Evolutionary conservation across 371 early-diverging fungal genomes (phyloP), one percentile per base, ranked within the genome.

Genomic region (Thermomucor indicae-seudaticae): DNA sequence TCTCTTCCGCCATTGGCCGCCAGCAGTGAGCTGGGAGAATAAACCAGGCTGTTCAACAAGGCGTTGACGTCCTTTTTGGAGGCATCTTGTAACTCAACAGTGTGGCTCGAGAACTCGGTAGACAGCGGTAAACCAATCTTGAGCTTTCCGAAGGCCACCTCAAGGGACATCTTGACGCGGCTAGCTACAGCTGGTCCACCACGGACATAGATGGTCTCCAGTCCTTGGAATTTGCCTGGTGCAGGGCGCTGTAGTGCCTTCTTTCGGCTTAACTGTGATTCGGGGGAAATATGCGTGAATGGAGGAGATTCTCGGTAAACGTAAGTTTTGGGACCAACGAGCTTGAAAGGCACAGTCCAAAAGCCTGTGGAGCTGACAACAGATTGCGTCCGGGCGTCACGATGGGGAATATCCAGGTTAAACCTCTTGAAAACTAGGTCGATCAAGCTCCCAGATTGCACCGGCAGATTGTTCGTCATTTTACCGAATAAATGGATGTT

Each of bases 401-500:
- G 50, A 27, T 71, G 73, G 14, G 65, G 74, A 19, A 82, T 49
- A 55, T 72, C 78, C 43, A 83, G 54, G 32, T 70, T 68, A 69
- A 80, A 80, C 22, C 61, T 65, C 34, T 67, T 66, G 49, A 80
- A 64, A 0, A 80, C 77, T 3, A 56, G 51, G 37, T 76, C 80
- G 11, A 83, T 70, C 2, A 80, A 68, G 51, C 80, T 80, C 16
- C 68, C 68, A 0, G 68, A 52, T 47, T 76, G 68, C 11, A 83
- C 67, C 1, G 68, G 58, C n/a, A 73, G 57, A 47, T 69, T 58
- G 46, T 78, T 80, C 12, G 83, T 83, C 68, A 83, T 78, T 44
- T 83, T 83, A 19, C 81, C 83, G 55, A 80, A 80, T 43, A 83
- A 57, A 47, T 83, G 80, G 14, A 83, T 68, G 38, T 49, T 79